A percentile compares a stretch with the other conserved stretches of the same genome.
These are phyloP conservation scores for Hirsutella rhossiliensis DNA, from an alignment of 2,329 filamentous ascomycete species.

Conservation along the genomic window DNA sequence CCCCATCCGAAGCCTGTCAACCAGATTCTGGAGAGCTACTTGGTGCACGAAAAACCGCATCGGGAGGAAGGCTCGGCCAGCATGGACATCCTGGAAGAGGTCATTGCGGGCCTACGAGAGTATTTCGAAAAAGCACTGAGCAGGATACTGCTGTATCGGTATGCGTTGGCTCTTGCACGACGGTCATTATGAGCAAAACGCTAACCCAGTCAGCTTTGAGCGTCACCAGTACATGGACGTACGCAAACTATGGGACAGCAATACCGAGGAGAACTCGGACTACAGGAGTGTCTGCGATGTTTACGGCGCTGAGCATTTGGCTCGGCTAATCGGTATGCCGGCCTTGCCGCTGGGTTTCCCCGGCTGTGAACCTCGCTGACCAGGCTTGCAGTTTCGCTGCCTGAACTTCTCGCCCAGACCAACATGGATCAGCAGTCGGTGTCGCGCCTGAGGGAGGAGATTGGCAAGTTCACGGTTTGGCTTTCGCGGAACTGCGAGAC, in stretches of 20 bases:
- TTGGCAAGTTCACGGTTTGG: constrained; percentile 79
- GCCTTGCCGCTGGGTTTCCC: not conserved
- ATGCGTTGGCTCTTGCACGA: constrained; percentile 11
- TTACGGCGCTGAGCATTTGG: constrained; percentile 87
- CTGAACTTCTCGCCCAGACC: constrained; percentile 89
- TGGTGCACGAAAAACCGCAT: constrained; percentile 54
- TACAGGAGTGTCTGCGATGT: constrained; percentile 67
- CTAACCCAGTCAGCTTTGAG: constrained; percentile 57
- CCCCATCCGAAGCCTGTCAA: constrained; percentile 66
- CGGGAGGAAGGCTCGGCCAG: constrained; percentile 56
- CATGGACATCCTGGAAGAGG: constrained; percentile 79
- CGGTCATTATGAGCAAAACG: not conserved
- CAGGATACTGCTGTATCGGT: constrained; percentile 76
- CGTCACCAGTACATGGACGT: constrained; percentile 76
- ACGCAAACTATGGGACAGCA: constrained; percentile 52
- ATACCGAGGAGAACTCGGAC: constrained; percentile 47
- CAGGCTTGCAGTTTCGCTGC: constrained; percentile 61
- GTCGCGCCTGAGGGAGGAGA: constrained; percentile 75
- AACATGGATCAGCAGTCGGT: constrained; percentile 96
- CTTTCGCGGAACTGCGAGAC: constrained; percentile 61
- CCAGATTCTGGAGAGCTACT: constrained; percentile 71
- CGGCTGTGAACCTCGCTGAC: constrained; percentile 1
- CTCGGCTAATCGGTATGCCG: constrained; percentile 70
- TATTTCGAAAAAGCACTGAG: constrained; percentile 91
- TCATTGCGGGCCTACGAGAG: constrained; percentile 72